Conservation (phyloP, 768 basidiomycete species). For the Mrakia frigida region DNA sequence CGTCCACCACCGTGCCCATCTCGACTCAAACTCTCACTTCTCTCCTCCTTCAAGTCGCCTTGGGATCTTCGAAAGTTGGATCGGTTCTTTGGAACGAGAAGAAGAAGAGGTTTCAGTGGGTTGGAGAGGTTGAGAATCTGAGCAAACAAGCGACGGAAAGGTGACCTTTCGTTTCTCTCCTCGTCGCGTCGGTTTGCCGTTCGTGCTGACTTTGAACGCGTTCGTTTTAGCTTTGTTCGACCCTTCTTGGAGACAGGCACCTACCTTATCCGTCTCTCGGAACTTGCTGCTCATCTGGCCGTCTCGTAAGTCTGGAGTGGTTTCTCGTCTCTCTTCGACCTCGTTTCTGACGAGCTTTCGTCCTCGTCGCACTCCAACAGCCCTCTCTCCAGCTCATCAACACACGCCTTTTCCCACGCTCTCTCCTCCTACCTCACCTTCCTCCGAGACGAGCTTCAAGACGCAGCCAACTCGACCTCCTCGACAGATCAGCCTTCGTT, state of each 20-base stretch:
- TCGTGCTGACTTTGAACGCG: not conserved
- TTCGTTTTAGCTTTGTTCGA: not conserved
- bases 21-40: not conserved
- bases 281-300: not conserved
- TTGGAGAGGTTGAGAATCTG: constrained; percentile 6
- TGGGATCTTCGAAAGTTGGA: not conserved
- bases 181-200: too few species aligned
- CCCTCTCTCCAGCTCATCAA: constrained; percentile 6
- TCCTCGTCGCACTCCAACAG: not conserved
- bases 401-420: not conserved
- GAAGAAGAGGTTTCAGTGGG: constrained; percentile 6
- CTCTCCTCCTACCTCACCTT: constrained; percentile 12
- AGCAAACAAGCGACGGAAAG: not conserved
- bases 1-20: not conserved
- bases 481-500: too few species aligned
- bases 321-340: not conserved
- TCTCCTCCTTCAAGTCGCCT: constrained; percentile 4
- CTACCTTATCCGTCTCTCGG: not conserved
- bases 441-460: not conserved
- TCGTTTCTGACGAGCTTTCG: not conserved
- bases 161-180: not conserved
- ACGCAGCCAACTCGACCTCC: not conserved
- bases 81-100: not conserved
- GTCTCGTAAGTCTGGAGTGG: not conserved
- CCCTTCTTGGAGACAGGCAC: constrained; percentile 6